phyloP scores from a whole-genome alignment of 371 early-diverging fungal genomes.

The Mortierella sp. region DNA sequence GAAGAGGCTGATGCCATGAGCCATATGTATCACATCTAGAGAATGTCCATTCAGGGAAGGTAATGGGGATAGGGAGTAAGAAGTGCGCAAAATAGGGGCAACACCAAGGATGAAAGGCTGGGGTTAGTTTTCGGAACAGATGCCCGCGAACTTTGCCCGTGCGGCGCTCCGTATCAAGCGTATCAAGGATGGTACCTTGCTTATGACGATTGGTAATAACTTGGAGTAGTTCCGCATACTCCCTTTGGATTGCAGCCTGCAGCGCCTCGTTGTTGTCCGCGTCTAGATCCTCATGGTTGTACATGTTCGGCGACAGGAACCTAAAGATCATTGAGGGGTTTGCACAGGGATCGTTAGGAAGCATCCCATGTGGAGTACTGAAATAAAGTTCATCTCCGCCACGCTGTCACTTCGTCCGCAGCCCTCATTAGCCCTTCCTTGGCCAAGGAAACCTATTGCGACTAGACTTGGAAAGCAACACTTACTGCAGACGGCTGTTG shows the following conservation, averaged over 20 bases:
- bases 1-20: conserved; percentile 50
- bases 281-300: conserved; percentile 24
- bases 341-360: too few relatives aligned
- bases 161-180: not conserved
- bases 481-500: conserved; percentile 32
- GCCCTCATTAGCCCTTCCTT: too few relatives aligned
- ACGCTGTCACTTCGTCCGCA: too few relatives aligned
- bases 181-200: conserved; percentile 30
- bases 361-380: conserved; percentile 10
- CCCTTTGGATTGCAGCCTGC: conserved; percentile 26
- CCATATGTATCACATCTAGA: conserved; percentile 47
- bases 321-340: conserved; percentile 7
- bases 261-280: conserved; percentile 25
- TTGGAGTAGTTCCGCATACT: conserved; percentile 43
- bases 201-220: conserved; percentile 48
- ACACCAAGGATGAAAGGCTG: too few relatives aligned
- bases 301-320: conserved; percentile 34
- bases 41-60: too few relatives aligned
- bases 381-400: conserved; percentile 2
- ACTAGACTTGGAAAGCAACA: too few relatives aligned
- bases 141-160: not conserved
- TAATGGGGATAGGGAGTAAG: too few relatives aligned
- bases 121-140: not conserved
- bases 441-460: too few relatives aligned
- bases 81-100: too few relatives aligned